Percentiles rank a stretch among this genome's conserved stretches.
These are phyloP conservation scores for Penicillium longicatenatum DNA, from an alignment of 495 filamentous ascomycete species.

Conservation along the genomic window DNA sequence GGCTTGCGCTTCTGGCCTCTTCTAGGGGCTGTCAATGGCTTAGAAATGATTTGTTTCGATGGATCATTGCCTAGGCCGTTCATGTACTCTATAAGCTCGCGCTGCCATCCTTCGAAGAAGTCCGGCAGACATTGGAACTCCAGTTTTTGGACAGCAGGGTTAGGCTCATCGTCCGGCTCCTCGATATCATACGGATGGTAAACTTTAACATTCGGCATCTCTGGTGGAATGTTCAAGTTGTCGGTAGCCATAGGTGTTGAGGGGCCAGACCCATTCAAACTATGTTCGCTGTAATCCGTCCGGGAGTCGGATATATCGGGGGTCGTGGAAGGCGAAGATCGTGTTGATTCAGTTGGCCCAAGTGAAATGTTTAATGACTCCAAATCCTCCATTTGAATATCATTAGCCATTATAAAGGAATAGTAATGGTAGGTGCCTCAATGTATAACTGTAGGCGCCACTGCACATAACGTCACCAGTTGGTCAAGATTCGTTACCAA, in stretches of 20 bases:
- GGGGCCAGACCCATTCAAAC: constrained; percentile 19
- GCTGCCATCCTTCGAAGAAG: constrained; percentile 33
- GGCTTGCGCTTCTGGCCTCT: constrained; percentile 46
- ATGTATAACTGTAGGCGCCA: background rate
- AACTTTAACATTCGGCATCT: constrained; percentile 11
- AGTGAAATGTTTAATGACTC: background rate
- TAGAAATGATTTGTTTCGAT: constrained; percentile 5
- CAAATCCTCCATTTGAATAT: constrained; percentile 4
- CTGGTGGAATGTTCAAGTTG: constrained; percentile 6
- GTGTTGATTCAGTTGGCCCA: background rate
- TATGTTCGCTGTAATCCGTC: constrained; percentile 19
- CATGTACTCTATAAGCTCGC: constrained; percentile 37
- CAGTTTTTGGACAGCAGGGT: constrained; percentile 7
- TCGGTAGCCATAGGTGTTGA: constrained; percentile 15
- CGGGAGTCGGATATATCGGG: background rate
- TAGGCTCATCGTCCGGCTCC: constrained; percentile 43
- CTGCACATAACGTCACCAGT: constrained; percentile 17
- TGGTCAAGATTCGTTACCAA: background rate
- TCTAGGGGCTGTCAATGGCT: constrained; percentile 5
- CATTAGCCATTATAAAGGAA: background rate
- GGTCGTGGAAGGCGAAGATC: background rate
- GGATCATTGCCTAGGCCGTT: constrained; percentile 30
- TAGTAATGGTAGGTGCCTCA: background rate
- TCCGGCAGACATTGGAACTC: constrained; percentile 21
- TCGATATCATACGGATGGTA: constrained; percentile 47